Percentiles rank a stretch among this genome's conserved stretches.
Evolutionary conservation across 176 grass and related monocot genomes (phyloP).

Genomic region (Carex pumila): DNA sequence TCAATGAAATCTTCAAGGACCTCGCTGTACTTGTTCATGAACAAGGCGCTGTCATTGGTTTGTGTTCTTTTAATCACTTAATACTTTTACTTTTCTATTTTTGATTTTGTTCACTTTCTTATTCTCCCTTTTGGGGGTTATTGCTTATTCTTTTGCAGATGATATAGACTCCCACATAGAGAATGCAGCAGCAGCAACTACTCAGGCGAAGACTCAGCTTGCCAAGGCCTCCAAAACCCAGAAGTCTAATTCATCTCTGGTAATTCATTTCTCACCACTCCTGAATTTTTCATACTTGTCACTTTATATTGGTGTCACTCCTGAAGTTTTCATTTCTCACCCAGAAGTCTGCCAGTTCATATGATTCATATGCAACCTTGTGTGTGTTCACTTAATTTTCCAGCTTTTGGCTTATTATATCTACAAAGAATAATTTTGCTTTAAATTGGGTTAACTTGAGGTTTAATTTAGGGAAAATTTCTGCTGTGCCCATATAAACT

Average conservation of each 20-base stretch:
- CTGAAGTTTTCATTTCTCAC: too few relatives aligned
- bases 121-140: conserved; percentile 14
- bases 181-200: conserved; percentile 52
- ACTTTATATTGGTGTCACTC: neutral
- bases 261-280: conserved; percentile 9
- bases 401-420: neutral
- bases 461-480: neutral
- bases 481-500: too few relatives aligned
- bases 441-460: neutral
- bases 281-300: neutral
- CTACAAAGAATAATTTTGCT: neutral
- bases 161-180: conserved; percentile 75
- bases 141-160: conserved; percentile 37
- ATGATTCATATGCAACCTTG: neutral
- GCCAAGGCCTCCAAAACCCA: conserved; percentile 63
- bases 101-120: neutral
- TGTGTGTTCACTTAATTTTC: neutral
- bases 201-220: conserved; percentile 55
- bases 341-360: neutral
- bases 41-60: conserved; percentile 74
- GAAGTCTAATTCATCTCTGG: conserved; percentile 89
- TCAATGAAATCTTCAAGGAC: conserved; percentile 93
- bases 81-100: neutral
- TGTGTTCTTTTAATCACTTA: neutral
- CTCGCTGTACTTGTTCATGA: conserved; percentile 84